A percentile compares a stretch with the other conserved stretches of the same genome.
phyloP scores from a whole-genome alignment of 495 filamentous ascomycete species.

The Aeminium ludgeri region DNA sequence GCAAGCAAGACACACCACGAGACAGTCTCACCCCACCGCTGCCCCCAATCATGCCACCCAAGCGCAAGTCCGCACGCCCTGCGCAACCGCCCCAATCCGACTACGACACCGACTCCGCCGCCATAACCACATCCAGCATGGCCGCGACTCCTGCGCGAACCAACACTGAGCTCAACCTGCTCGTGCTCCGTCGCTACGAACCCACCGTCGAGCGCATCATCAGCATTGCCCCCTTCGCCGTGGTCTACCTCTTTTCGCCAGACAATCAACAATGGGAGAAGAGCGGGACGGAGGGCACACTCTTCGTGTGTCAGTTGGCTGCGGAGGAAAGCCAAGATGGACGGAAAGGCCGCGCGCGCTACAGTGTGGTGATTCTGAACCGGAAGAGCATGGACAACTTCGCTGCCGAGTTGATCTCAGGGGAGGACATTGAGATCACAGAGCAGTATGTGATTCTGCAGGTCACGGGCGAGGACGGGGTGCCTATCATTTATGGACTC shows the following conservation, averaged over 20 bases:
- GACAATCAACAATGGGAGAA: slow-evolving; percentile 56
- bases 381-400: slow-evolving; percentile 45
- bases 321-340: background rate
- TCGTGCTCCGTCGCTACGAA: slow-evolving; percentile 59
- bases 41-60: background rate
- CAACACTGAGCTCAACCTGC: slow-evolving; percentile 68
- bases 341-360: slow-evolving; percentile 20
- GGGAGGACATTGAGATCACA: slow-evolving; percentile 41
- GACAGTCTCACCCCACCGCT: too few species aligned
- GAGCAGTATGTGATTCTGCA: slow-evolving; percentile 46
- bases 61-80: slow-evolving; percentile 1
- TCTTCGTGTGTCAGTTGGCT: slow-evolving; percentile 52
- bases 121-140: slow-evolving; percentile 25
- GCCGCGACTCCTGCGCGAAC: slow-evolving; percentile 36
- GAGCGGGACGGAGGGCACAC: slow-evolving; percentile 54
- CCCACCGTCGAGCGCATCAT: slow-evolving; percentile 49
- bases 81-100: slow-evolving; percentile 32
- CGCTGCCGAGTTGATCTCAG: slow-evolving; percentile 31
- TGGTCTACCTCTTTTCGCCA: slow-evolving; percentile 58
- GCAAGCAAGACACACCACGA: too few species aligned
- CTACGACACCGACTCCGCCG: slow-evolving; percentile 46
- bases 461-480: slow-evolving; percentile 14
- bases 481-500: slow-evolving; percentile 36
- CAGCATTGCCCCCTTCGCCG: slow-evolving; percentile 59
- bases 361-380: slow-evolving; percentile 44